Evolutionary conservation across 768 basidiomycete genomes (phyloP).

Genomic region (Mycena belliarum): DNA sequence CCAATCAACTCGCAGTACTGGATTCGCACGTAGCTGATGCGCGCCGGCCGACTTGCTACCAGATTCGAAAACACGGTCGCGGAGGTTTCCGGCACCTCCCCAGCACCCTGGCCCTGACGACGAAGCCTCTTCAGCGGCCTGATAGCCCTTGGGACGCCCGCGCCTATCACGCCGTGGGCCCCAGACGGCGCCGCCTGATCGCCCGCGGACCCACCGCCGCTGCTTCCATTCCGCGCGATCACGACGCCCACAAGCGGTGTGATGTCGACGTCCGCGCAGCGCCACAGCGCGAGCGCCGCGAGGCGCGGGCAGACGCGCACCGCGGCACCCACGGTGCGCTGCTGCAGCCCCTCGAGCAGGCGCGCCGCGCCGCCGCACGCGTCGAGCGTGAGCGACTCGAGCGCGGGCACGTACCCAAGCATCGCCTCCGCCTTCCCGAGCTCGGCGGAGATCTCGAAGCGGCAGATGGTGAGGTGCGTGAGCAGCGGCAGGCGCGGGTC

Average conservation of each 20-base stretch:
- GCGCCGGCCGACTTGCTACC: slow-evolving; percentile 34
- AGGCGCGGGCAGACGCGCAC: slow-evolving; percentile 53
- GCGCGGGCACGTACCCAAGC: slow-evolving; percentile 53
- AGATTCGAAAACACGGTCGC: slow-evolving; percentile 32
- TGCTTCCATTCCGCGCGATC: slow-evolving; percentile 31
- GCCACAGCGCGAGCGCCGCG: slow-evolving; percentile 53
- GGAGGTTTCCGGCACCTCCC: slow-evolving; percentile 11
- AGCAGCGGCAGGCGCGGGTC: slow-evolving; percentile 55
- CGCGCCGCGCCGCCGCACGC: slow-evolving; percentile 42
- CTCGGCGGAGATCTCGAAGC: slow-evolving; percentile 43
- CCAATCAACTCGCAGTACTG: slow-evolving; percentile 41
- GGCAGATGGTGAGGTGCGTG: slow-evolving; percentile 51
- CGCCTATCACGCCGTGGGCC: slow-evolving; percentile 18
- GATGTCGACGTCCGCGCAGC: slow-evolving; percentile 46
- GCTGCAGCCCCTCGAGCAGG: slow-evolving; percentile 43
- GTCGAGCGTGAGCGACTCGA: slow-evolving; percentile 49
- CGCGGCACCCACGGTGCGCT: slow-evolving; percentile 30
- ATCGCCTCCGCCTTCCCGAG: slow-evolving; percentile 39
- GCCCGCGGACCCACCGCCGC: background rate
- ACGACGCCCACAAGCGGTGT: slow-evolving; percentile 38
- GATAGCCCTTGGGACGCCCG: slow-evolving; percentile 29
- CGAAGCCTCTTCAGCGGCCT: slow-evolving; percentile 39
- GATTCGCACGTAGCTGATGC: slow-evolving; percentile 44
- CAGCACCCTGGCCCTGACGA: slow-evolving; percentile 21
- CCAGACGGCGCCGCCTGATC: slow-evolving; percentile 28